Base-by-base conservation (phyloP, 768 basidiomycete genomes). In the Heimioporus sp. region DNA sequence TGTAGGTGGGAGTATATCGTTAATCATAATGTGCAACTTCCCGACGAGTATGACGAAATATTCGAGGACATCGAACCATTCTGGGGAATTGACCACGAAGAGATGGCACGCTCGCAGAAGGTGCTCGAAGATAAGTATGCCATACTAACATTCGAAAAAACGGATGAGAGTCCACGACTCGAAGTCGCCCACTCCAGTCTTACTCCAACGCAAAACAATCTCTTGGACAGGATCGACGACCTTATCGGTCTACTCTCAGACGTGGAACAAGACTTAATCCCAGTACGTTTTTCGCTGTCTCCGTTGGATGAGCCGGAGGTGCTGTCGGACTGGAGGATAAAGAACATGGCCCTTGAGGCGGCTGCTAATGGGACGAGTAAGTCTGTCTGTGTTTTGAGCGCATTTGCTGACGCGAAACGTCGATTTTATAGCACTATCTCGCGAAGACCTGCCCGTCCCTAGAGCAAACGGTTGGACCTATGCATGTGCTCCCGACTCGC, bases 21-120 rank as follows among this genome's bases (percentile, higher is more conserved):
- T 16, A 54, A 57, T 44, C 55, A 79, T 53, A 54, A 68, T 24
- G 68, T 78, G 3, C 71, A 68, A 39, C 65, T 78, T 2, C 72
- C 70, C 15, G 78, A 78, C 52, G 76, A 78, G 48, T 78, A 78
- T 43, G 76, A 79, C 59, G 74, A 76, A 53, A 77, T 78, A 43
- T 57, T 65, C 48, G 53, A 61, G 8, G 68, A 76, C 46, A 52
- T 77, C 10, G 65, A 69, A 21, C 69, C 71, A 0, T 74, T 65
- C 57, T 72, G 65, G 65, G 75, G 69, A 0, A 57, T 77, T 43
- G 56, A 65, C 32, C 72, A n/a, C 73, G 0, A n/a, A 1, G 60
- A 62, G 2, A 38, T 74, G 15, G 63, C 57, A 0, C 41, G 20
- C 10, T 48, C 55, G 0, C 68, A 62, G 32, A 24, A 45, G n/a